Evolutionary conservation across 129 eudicot species (phyloP).

Genomic region (Artemisia argyi): DNA sequence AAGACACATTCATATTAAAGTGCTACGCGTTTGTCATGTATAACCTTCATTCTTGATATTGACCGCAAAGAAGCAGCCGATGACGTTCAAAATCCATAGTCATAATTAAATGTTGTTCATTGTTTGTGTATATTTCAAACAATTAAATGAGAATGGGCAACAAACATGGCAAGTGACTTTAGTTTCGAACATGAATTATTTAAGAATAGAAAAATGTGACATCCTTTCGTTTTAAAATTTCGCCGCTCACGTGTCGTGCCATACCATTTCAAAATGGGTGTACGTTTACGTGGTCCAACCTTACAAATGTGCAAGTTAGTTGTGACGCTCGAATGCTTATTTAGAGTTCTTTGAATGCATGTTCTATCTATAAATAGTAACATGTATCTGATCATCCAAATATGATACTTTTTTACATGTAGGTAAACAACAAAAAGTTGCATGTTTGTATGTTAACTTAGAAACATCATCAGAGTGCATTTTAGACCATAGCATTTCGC

Average conservation of each 20-base stretch:
- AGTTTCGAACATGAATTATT: neutral
- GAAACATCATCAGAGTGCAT: no score
- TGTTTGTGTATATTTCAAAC: constrained; percentile 3
- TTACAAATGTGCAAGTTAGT: neutral
- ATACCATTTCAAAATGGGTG: constrained; percentile 18
- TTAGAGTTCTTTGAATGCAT: neutral
- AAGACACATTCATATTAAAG: neutral
- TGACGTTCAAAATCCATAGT: neutral
- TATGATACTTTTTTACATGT: neutral
- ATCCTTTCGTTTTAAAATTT: neutral
- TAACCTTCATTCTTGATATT: constrained; percentile 20
- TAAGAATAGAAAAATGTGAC: neutral
- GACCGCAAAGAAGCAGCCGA: neutral
- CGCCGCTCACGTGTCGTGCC: neutral
- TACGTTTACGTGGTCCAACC: constrained; percentile 9
- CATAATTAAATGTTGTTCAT: neutral
- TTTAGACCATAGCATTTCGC: no score
- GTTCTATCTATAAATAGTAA: neutral
- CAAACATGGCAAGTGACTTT: constrained; percentile 10
- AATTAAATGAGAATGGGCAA: constrained; percentile 20
- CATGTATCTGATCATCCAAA: neutral
- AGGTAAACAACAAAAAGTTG: neutral
- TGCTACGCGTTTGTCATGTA: neutral
- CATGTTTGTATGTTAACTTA: no score
- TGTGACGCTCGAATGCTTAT: neutral